Base-by-base conservation (phyloP, 1,284 basidiomycete species). In the Heliocybe sulcata region DNA sequence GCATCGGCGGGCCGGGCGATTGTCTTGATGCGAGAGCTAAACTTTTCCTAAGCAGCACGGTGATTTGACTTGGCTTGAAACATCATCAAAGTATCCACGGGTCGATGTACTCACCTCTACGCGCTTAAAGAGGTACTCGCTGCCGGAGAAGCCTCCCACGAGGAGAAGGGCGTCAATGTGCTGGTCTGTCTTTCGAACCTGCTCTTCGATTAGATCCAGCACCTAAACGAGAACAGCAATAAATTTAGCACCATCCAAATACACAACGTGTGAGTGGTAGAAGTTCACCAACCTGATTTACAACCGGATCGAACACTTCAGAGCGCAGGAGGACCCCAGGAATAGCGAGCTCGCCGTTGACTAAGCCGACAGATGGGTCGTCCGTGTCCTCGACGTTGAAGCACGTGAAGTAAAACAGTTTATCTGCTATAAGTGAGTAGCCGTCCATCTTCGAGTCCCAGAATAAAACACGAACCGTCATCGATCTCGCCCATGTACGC, bases 131-230 rank as follows among this genome's bases (percentile, higher is more conserved):
- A 91, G 72, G 67, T 92, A 91, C 65, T 88, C 83, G 66, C 87
- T 87, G 11, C 85, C 87, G 47, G 89, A 85, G 68, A 92, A 92
- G 54, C 90, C 90, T 69, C 90, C 90, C 63, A 92, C 90, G 62
- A 92, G 80, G 60, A 92, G 79, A 35, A 92, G 70, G 16, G 87
- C 88, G 72, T 92, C 81, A 62, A 91, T 81, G 35, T 72, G 75
- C 62, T 85, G 82, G 62, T 84, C 77, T 52, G 84, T 77, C 63
- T 75, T 78, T 59, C 70, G 72, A 38, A 83, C 73, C 68, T 92
- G 90, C 23, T 84, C 82, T 61, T 90, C 85, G 61, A 92, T 82
- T 62, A 92, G 76, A 20, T 81, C 76, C 27, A 92, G 68, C 23
- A 90, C 89, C 83, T 90, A 64, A 50, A n/a, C n/a, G 38, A 42